Base-by-base conservation (phyloP, 257 asterid genomes). In the Solanum etuberosum region DNA sequence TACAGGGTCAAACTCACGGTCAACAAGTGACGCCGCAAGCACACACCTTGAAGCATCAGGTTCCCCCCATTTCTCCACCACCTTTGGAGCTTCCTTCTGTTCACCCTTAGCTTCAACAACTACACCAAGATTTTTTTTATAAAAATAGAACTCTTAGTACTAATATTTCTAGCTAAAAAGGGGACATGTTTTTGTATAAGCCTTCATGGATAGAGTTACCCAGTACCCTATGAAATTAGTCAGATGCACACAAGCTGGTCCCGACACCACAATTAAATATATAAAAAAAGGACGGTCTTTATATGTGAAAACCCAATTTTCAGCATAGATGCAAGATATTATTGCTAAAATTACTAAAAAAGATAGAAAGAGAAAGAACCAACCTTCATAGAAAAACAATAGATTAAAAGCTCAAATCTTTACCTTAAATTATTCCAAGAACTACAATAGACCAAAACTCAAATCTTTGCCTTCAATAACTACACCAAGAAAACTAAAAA, bases 21-120 rank as follows among this genome's bases (percentile, higher is more conserved):
- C 96, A 5, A 94, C 70, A 77, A 94, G 90, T 31, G 98, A 95
- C 42, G 96, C 91, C 5, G 98, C 94, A 73, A 95, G 91, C 67
- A 96, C 94, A 87, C 94, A 90, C 84, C 91, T 93, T 0, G 96
- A 90, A 11, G 98, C 80, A 90, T 95, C 96, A 70, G 98, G 98
- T 6, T 93, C 98, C 3, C 99, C 99, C 99, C 99, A 96, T 37
- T 93, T 90, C 86, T 93, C 97, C 86, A 95, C 98, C 89, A 96
- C 91, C 89, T 90, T 91, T 3, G 96, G 92, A 90, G 89, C 92
- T 82, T 90, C 95, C 77, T 89, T 89, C 65, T 86, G 92, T 46
- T 90, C 92, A 9, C 89, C 92, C 46, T 92, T 90, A 21, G 95
- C 92, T 92, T 96, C 98, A 71, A 95, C 83, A 83, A 95, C 99